Evolutionary conservation across 83 land plant species (phyloP), one percentile per base, ranked within the genome.

Genomic region (Larix sibirica): DNA sequence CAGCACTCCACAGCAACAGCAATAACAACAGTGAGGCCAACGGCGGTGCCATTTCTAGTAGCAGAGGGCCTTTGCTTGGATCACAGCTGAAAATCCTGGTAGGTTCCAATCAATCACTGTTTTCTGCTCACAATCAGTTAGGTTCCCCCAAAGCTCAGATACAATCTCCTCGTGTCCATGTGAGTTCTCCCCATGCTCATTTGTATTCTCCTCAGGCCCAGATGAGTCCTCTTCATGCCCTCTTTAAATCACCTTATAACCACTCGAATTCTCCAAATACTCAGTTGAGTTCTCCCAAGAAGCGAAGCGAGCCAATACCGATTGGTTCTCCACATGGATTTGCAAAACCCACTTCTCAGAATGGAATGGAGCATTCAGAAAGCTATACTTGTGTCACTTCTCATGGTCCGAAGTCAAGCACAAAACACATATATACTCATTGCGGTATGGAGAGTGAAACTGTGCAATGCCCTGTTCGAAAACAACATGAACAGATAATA

Each of bases 311-410:
- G 4, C 77, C 77, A n/a, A 73, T 73, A 73, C 56, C 56, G 21
- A 73, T 73, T 73, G 77, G 24, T 3, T 42, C 77, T 21, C 13
- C 3, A 50, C 12, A 50, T 50, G 56, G 56, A 50, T 50, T 50
- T 73, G 77, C 26, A 3, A 73, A 42, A 38, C 56, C 77, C 44
- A 20, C 56, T 6, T 40, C 56, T 1, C 23, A 71, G 23, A 79
- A 36, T 21, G 87, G 79, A 50, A 73, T 68, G 86, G 86, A 84
- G 74, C 17, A 44, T 66, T 89, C 87, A 36, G 89, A 89, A 83
- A 81, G 87, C 83, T 89, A 86, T 75, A 86, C 91, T 31, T 86
- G 89, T 61, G 87, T 89, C 47, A 89, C 84, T 54, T 89, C 88
- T 12, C 86, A 81, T 50, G 79, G 63, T 0, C 88, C 88, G 9